phyloP scores from a whole-genome alignment of 139 green algal genomes.

The Picochlorum sp. region DNA sequence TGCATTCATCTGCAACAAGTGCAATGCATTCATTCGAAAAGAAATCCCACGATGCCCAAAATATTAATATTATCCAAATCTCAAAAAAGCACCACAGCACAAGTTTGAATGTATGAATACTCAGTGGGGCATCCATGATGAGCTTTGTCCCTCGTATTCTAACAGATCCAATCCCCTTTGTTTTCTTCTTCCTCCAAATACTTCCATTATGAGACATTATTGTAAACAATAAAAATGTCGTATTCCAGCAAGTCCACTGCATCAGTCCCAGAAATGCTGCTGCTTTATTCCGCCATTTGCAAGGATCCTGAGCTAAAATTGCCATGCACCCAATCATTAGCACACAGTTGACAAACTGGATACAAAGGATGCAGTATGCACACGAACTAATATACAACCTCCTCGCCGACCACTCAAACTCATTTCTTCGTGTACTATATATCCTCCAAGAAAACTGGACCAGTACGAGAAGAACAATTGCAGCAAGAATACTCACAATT shows the following conservation, averaged over 20 bases:
- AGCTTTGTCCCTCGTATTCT: background rate
- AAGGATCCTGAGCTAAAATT: background rate
- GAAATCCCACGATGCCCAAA: background rate
- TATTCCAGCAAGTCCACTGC: conserved; percentile 9
- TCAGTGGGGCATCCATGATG: conserved; percentile 12
- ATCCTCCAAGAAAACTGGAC: background rate
- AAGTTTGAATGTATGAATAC: conserved; percentile 5
- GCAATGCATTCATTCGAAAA: background rate
- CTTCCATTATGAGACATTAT: conserved; percentile 2
- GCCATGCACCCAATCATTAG: conserved; percentile 1
- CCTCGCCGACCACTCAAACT: background rate
- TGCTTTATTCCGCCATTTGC: background rate
- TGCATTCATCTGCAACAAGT: background rate
- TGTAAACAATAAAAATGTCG: conserved; percentile 8
- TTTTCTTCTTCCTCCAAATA: conserved; percentile 5
- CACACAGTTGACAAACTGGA: conserved; percentile 8
- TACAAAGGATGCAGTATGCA: background rate
- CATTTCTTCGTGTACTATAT: background rate
- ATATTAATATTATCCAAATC: background rate
- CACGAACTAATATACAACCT: background rate
- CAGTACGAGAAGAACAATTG: background rate
- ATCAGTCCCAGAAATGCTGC: conserved; percentile 8
- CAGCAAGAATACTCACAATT: conserved; percentile 1
- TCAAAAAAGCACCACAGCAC: conserved; percentile 3
- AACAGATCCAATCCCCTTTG: background rate